Evolutionary conservation across 2,329 filamentous ascomycete species (phyloP), one percentile per base, ranked within the genome.

Genomic region (Tolypocladium inflatum): DNA sequence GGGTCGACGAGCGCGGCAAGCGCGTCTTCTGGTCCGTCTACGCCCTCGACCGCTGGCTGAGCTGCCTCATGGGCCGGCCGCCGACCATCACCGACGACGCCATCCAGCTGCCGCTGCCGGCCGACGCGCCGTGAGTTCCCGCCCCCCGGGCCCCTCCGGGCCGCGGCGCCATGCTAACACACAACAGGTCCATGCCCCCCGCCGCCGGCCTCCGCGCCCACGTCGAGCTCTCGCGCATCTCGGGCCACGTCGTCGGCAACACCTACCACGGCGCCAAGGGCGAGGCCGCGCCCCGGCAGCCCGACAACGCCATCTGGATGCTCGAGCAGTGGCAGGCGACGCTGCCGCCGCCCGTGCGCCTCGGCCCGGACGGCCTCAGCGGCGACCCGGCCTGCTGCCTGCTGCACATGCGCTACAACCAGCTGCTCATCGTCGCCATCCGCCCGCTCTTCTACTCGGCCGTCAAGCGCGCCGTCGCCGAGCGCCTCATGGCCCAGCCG

Each of bases 11-110:
- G 62, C 65, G 65, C 26, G 73, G 72, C 1, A 79, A 76, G 61
- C 68, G 79, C 41, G 69, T 77, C 7, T 80, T 81, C 57, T 81
- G 79, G 79, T 81, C 78, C 0, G 69, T 80, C 2, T 81, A 79
- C 58, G 71, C 78, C n/a, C 65, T 81, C 17, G 78, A 81, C 61
- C 71, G 78, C 52, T 80, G 70, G 67, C 61, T 80, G 48, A 76
- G 78, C 60, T 79, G 76, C 57, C 67, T 80, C 5, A 77, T 79
- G 70, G 79, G 79, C 6, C 73, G 79, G 17, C 77, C 78, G 1
- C 74, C 78, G 0, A 71, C 73, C 2, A 74, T 79, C 15, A 69
- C 71, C 39, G 77, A 80, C 48, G 77, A 80, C 41, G 76, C 76
- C 3, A 77, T 81, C 57, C 72, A 70, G 35, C 64, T 81, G 2